Evolutionary conservation across 2,329 filamentous ascomycete species (phyloP).

Genomic region (Lecanicillium sp.): DNA sequence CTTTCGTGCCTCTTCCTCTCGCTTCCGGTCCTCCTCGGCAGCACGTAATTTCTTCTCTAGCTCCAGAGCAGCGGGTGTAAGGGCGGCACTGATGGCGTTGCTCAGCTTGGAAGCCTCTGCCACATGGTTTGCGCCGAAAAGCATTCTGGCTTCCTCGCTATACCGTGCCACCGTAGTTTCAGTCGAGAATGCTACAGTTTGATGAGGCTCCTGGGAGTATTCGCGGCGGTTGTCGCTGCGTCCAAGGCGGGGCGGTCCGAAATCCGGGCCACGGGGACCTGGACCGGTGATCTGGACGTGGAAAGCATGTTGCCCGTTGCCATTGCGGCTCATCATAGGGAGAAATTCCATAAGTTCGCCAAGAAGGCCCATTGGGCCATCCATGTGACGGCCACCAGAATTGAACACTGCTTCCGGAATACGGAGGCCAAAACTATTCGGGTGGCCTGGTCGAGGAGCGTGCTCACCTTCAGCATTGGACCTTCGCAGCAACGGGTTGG

Average conservation of each 20-base stretch:
- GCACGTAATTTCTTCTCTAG: slow-evolving; percentile 66
- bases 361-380: slow-evolving; percentile 46
- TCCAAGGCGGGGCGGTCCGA: slow-evolving; percentile 30
- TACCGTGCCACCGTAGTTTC: slow-evolving; percentile 70
- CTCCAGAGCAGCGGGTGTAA: slow-evolving; percentile 80
- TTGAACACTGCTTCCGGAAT: slow-evolving; percentile 39
- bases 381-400: slow-evolving; percentile 25
- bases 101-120: slow-evolving; percentile 63
- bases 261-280: slow-evolving; percentile 42
- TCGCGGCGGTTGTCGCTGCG: slow-evolving; percentile 44
- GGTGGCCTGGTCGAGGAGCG: slow-evolving; percentile 39
- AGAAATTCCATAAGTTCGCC: slow-evolving; percentile 50
- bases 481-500: slow-evolving; percentile 79
- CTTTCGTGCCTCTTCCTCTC: slow-evolving; percentile 48
- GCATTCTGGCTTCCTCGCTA: slow-evolving; percentile 80
- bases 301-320: slow-evolving; percentile 43
- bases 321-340: slow-evolving; percentile 36
- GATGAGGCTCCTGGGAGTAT: slow-evolving; percentile 52
- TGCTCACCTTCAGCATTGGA: slow-evolving; percentile 34
- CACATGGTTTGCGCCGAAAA: slow-evolving; percentile 60
- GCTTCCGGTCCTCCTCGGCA: slow-evolving; percentile 42
- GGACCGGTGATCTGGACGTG: slow-evolving; percentile 52
- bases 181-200: slow-evolving; percentile 67
- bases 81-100: slow-evolving; percentile 59
- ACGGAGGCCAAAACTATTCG: slow-evolving; percentile 47